Conservation (phyloP, 306 rosid species). For the Neltuma alba region DNA sequence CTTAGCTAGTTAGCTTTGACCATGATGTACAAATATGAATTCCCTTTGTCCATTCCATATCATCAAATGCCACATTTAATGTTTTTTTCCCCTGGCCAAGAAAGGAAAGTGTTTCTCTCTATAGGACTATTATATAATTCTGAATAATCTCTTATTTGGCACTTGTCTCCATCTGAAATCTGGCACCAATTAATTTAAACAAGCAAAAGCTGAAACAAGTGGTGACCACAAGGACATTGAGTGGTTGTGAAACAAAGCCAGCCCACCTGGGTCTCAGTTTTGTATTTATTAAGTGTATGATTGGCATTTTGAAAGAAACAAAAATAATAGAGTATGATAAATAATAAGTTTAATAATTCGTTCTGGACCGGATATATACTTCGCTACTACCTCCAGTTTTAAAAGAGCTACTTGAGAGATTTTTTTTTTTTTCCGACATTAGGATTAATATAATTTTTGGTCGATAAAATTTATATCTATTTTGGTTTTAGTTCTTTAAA, state of each 20-base stretch:
- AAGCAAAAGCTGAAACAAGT: not conserved
- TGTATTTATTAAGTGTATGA: not conserved
- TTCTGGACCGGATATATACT: not conserved
- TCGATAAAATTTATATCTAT: too few relatives aligned
- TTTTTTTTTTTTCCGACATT: too few relatives aligned
- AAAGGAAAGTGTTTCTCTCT: too few relatives aligned
- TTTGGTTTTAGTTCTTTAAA: too few relatives aligned
- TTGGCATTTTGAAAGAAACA: not conserved
- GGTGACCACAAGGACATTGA: not conserved
- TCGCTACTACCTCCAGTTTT: too few relatives aligned
- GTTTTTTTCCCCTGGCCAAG: not conserved
- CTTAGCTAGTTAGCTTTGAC: too few relatives aligned
- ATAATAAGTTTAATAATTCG: too few relatives aligned
- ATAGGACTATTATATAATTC: not conserved
- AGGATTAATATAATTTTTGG: too few relatives aligned
- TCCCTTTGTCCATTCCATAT: not conserved
- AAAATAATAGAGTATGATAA: not conserved
- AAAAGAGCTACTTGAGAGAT: too few relatives aligned
- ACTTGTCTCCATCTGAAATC: not conserved
- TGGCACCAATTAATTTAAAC: not conserved
- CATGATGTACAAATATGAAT: not conserved
- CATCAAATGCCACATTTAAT: not conserved
- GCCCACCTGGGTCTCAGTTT: not conserved
- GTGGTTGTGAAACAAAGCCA: not conserved
- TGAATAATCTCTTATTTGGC: not conserved